Percentiles rank a stretch among this genome's conserved stretches.
Conservation (phyloP, 2,329 filamentous ascomycete genomes). For the Diplodia scrobiculata region DNA sequence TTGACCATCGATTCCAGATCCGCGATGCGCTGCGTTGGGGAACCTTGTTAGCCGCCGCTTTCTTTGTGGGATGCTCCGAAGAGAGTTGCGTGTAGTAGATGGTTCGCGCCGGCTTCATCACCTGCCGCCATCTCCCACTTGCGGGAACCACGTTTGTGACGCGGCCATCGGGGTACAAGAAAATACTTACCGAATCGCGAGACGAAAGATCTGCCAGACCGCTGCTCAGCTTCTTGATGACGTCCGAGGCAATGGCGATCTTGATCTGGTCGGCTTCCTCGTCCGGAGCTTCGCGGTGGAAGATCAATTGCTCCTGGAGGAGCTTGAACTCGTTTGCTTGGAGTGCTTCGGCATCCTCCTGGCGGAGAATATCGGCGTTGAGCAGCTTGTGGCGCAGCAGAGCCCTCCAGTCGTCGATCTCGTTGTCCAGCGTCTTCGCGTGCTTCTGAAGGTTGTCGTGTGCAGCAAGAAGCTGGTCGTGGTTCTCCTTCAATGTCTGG, state of each 20-base stretch:
- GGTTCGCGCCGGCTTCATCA: not conserved
- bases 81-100: not conserved
- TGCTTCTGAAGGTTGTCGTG: conserved; percentile 42
- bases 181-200: conserved; percentile 21
- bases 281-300: conserved; percentile 39
- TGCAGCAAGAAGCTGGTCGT: conserved; percentile 42
- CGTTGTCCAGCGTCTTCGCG: conserved; percentile 41
- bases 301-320: conserved; percentile 41
- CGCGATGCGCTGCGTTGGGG: conserved; percentile 19
- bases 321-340: conserved; percentile 40
- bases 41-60: not conserved
- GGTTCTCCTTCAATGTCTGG: conserved; percentile 40
- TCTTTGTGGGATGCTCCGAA: not conserved
- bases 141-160: not conserved
- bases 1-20: conserved; percentile 28
- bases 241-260: conserved; percentile 40
- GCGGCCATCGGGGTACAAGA: not conserved
- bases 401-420: conserved; percentile 42
- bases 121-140: not conserved
- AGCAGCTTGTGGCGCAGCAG: conserved; percentile 41
- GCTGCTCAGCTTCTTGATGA: conserved; percentile 41
- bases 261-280: conserved; percentile 38
- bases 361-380: conserved; percentile 40
- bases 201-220: conserved; percentile 39
- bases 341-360: conserved; percentile 41